A percentile compares a stretch with the other conserved stretches of the same genome.
Evolutionary conservation across 192 early-diverging fungal genomes (phyloP).

Genomic region (Entomortierella beljakovae): DNA sequence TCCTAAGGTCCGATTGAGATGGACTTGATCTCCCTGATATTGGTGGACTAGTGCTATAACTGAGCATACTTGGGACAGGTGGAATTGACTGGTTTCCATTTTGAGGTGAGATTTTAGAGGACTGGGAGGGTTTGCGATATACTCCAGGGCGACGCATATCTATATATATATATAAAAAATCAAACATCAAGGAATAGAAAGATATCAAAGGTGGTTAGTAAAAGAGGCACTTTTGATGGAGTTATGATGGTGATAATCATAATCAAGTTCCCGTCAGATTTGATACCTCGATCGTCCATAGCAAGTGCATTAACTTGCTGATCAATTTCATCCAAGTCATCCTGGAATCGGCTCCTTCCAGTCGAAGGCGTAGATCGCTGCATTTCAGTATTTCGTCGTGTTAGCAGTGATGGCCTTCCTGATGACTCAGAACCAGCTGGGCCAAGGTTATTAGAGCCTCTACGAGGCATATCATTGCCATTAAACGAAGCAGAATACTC

Average conservation of each 20-base stretch:
- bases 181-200: no score
- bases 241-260: no score
- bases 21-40: not conserved
- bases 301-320: slow-evolving; percentile 24
- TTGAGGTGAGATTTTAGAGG: not conserved
- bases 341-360: slow-evolving; percentile 33
- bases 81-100: slow-evolving; percentile 4
- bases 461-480: slow-evolving; percentile 12
- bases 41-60: slow-evolving; percentile 13
- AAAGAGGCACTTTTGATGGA: no score
- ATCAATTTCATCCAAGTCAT: slow-evolving; percentile 47
- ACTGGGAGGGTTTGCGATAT: slow-evolving; percentile 13
- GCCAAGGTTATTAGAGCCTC: slow-evolving; percentile 28
- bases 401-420: slow-evolving; percentile 11
- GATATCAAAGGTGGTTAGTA: no score
- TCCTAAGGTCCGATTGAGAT: slow-evolving; percentile 12
- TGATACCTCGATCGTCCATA: slow-evolving; percentile 12
- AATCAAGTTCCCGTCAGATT: not conserved
- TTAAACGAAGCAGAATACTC: slow-evolving; percentile 39
- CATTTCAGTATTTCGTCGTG: slow-evolving; percentile 40
- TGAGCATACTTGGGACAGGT: slow-evolving; percentile 6
- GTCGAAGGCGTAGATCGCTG: slow-evolving; percentile 22
- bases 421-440: slow-evolving; percentile 38
- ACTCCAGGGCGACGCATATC: slow-evolving; percentile 8
- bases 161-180: no score